phyloP scores from a whole-genome alignment of 495 filamentous ascomycete species.

The Aspergillus sclerotioniger region DNA sequence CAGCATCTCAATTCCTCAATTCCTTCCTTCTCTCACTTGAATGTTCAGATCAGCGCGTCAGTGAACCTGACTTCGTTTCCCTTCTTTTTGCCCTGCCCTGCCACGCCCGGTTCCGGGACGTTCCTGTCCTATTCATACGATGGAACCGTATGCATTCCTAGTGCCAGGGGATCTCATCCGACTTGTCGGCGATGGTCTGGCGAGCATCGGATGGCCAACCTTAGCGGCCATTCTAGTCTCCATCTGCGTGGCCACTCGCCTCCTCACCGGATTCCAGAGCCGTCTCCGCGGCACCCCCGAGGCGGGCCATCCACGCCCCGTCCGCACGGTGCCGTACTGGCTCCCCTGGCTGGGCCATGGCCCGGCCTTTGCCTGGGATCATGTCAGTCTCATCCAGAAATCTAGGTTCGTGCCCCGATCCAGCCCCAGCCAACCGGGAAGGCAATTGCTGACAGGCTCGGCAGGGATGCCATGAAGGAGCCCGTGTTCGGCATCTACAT shows the following conservation, averaged over 20 bases:
- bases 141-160: slow-evolving; percentile 22
- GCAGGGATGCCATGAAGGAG: slow-evolving; percentile 39
- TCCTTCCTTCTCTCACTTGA: background rate
- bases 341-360: slow-evolving; percentile 57
- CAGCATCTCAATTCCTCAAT: no score
- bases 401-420: slow-evolving; percentile 35
- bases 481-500: slow-evolving; percentile 54
- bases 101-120: background rate
- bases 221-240: slow-evolving; percentile 26
- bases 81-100: background rate
- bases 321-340: slow-evolving; percentile 56
- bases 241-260: slow-evolving; percentile 41
- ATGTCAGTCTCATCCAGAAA: slow-evolving; percentile 39
- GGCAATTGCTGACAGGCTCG: slow-evolving; percentile 16
- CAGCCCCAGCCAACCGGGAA: slow-evolving; percentile 11
- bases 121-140: slow-evolving; percentile 3
- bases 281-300: slow-evolving; percentile 15
- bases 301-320: slow-evolving; percentile 25
- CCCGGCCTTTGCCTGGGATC: slow-evolving; percentile 43
- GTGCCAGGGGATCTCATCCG: slow-evolving; percentile 21
- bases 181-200: slow-evolving; percentile 11
- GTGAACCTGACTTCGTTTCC: no score
- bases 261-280: slow-evolving; percentile 37
- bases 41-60: background rate
- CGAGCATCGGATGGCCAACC: slow-evolving; percentile 24